phyloP scores from a whole-genome alignment of 2,329 filamentous ascomycete species.

The Aspergillus melleus region DNA sequence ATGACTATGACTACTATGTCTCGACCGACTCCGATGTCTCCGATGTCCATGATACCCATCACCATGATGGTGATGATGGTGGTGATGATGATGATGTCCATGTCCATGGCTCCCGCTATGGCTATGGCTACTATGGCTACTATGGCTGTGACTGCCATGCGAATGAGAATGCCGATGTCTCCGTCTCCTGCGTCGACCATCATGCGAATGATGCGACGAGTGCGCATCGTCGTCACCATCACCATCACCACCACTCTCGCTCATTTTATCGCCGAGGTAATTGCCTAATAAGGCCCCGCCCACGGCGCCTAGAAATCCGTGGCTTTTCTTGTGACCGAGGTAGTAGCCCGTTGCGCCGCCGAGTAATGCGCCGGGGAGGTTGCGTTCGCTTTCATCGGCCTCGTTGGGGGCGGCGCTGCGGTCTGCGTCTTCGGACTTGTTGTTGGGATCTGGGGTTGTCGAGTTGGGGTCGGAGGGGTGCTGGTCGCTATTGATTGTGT shows the following conservation, averaged over 20 bases:
- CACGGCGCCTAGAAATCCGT: conserved; percentile 58
- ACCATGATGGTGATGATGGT: conserved; percentile 19
- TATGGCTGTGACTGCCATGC: conserved; percentile 8
- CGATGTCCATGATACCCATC: conserved; percentile 21
- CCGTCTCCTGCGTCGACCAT: background rate
- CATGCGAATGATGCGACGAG: background rate
- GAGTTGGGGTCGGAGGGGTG: background rate
- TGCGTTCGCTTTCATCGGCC: conserved; percentile 55
- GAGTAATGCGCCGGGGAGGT: conserved; percentile 57
- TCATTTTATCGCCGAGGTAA: conserved; percentile 56
- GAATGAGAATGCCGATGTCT: background rate
- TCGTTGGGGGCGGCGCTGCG: conserved; percentile 20
- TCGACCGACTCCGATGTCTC: conserved; percentile 24
- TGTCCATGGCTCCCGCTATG: conserved; percentile 13
- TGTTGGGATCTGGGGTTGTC: background rate
- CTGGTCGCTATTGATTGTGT: background rate
- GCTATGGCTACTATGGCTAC: conserved; percentile 19
- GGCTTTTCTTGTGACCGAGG: conserved; percentile 57
- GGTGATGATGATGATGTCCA: conserved; percentile 13
- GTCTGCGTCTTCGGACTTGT: conserved; percentile 2
- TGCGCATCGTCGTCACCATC: background rate
- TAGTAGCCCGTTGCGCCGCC: conserved; percentile 59
- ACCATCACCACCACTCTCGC: conserved; percentile 38
- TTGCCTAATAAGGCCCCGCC: conserved; percentile 58
- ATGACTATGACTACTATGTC: conserved; percentile 20